Evolutionary conservation across 495 filamentous ascomycete genomes (phyloP).

Genomic region (Alectoria sarmentosa): DNA sequence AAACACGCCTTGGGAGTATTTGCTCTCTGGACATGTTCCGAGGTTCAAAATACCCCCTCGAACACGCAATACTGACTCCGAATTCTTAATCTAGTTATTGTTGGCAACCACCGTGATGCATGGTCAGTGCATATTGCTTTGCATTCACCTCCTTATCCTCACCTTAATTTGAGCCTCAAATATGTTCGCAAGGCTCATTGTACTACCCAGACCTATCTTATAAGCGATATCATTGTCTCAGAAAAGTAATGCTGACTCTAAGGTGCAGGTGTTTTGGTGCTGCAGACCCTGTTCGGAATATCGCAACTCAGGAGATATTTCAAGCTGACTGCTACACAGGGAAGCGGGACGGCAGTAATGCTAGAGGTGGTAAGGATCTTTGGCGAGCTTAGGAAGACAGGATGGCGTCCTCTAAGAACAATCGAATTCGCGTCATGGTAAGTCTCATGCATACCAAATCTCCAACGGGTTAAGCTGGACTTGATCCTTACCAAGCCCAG

Average conservation of each 20-base stretch:
- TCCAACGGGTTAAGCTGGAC: neutral
- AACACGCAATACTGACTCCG: neutral
- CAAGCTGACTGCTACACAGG: slow-evolving; percentile 25
- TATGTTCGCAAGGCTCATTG: neutral
- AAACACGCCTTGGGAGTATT: neutral
- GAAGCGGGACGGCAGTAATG: slow-evolving; percentile 85
- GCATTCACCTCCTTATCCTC: neutral
- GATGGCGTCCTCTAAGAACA: slow-evolving; percentile 87
- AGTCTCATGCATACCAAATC: neutral
- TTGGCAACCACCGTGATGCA: slow-evolving; percentile 91
- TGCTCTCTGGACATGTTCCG: neutral
- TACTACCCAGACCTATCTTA: neutral
- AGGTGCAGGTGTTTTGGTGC: slow-evolving; percentile 60
- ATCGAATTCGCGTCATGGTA: slow-evolving; percentile 91
- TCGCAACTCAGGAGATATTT: neutral
- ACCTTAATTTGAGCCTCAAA: neutral
- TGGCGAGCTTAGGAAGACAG: slow-evolving; percentile 60
- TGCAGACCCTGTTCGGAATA: slow-evolving; percentile 48
- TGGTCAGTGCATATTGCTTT: slow-evolving; percentile 39
- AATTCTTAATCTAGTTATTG: slow-evolving; percentile 44
- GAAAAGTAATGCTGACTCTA: neutral
- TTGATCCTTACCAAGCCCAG: neutral
- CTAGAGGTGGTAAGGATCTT: slow-evolving; percentile 81
- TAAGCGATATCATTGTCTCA: neutral
- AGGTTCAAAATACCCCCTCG: too few relatives aligned